Evolutionary conservation across 352 stramenopile species (phyloP), one percentile per base, ranked within the genome.

Genomic region (Pythium guiyangense): DNA sequence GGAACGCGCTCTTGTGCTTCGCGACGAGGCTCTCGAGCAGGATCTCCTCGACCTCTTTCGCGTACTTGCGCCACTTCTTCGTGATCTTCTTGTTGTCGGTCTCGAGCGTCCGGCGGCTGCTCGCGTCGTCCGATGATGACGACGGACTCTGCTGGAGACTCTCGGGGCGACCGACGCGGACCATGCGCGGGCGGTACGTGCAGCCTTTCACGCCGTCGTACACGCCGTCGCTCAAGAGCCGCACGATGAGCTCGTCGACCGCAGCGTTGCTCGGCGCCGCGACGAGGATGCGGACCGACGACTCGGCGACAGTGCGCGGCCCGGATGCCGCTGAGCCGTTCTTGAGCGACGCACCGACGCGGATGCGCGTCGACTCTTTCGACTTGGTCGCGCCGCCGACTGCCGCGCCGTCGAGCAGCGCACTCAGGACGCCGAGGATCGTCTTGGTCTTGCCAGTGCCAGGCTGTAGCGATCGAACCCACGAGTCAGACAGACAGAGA

Each of bases 381-480:
- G 74, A 45, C 56, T 88, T 81, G 26, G 70, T 59, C 17, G 75
- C 52, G 6, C 70, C 67, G 3, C 69, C 72, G 6, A 91, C 49
- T 4, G 78, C 81, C 37, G 75, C 79, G 20, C 81, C 79, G 51
- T 89, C 81, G n/a, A 94, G 66, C 45, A 94, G 62, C 20, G 84
- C 77, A 55, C 71, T 90, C 34, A 90, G 62, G 9, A 92, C 64
- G 9, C 84, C 84, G 1, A 94, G 54, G 51, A 94, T 88, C 1
- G 84, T 94, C 59, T 90, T 90, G 2, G 81, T 91, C 69, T 94
- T 94, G 18, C 84, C 84, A 42, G 84, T 94, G 20, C 84, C 84
- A 46, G 84, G 84, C 79, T 91, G 56, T 11, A 22, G 55, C 15
- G 47, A 18, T 49, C 22, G 22, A 22, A 22, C 22, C 22, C 22